Conservation (phyloP, 1,284 basidiomycete species). For the Ceratobasidium sp. region DNA sequence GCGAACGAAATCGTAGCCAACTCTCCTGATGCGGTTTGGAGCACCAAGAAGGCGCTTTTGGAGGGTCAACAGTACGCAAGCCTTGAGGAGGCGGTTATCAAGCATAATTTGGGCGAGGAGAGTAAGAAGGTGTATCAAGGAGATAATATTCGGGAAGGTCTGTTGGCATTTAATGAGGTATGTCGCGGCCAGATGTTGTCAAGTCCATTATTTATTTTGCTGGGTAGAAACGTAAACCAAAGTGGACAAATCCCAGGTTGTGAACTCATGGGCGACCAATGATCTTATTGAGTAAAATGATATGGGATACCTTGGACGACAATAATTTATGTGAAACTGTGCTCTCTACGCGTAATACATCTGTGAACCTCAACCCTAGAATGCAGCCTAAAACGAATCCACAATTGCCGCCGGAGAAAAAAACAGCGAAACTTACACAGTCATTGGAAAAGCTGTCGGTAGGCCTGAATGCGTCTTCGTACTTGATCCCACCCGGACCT, state of each 20-base stretch:
- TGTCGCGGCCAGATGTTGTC: constrained; percentile 45
- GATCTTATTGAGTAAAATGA: background rate
- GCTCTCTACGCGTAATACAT: no score
- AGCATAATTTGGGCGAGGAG: constrained; percentile 66
- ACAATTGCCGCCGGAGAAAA: background rate
- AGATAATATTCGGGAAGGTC: constrained; percentile 78
- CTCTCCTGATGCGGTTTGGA: constrained; percentile 84
- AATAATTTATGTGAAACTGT: background rate
- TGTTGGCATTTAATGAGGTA: constrained; percentile 64
- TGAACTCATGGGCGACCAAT: constrained; percentile 53
- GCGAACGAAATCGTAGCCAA: constrained; percentile 75
- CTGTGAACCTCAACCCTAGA: background rate
- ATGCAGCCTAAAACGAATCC: background rate
- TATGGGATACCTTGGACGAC: background rate
- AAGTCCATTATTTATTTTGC: constrained; percentile 19
- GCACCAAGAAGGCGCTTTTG: constrained; percentile 77
- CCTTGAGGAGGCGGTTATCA: constrained; percentile 67
- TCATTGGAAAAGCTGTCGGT: background rate
- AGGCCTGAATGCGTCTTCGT: background rate
- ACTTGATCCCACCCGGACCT: background rate
- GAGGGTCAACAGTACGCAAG: constrained; percentile 66
- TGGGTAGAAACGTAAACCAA: constrained; percentile 69
- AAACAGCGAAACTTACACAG: background rate
- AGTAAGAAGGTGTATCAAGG: constrained; percentile 74
- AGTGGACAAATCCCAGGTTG: constrained; percentile 72